phyloP scores from a whole-genome alignment of 75 land plant species.

The Picea sitchensis region DNA sequence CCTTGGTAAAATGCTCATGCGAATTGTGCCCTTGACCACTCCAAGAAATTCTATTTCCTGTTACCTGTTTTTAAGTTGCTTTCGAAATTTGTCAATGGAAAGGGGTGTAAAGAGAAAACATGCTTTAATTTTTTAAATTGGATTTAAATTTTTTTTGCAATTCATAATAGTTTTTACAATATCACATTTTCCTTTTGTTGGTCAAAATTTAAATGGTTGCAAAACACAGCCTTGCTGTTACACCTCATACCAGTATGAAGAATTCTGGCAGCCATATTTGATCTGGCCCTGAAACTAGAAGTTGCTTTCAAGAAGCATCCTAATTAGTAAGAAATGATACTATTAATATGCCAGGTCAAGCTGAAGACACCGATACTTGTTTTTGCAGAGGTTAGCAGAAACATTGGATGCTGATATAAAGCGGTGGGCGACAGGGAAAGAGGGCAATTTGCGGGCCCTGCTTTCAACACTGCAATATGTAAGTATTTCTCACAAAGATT shows the following conservation, averaged over 20 bases:
- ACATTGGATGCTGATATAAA: slow-evolving; percentile 76
- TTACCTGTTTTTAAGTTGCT: background rate
- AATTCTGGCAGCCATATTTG: background rate
- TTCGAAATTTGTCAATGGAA: background rate
- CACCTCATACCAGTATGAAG: background rate
- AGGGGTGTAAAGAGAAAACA: background rate
- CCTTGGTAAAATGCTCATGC: background rate
- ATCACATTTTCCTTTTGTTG: background rate
- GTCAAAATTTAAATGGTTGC: background rate
- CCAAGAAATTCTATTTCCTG: background rate
- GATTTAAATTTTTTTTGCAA: background rate
- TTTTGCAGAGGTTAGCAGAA: slow-evolving; percentile 70
- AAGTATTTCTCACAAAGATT: background rate
- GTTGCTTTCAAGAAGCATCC: background rate
- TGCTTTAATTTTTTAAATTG: background rate
- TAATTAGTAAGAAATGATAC: background rate
- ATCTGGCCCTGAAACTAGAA: background rate
- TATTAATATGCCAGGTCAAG: background rate
- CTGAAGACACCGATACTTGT: background rate
- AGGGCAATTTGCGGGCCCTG: slow-evolving; percentile 91
- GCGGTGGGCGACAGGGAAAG: slow-evolving; percentile 91
- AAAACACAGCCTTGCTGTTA: background rate
- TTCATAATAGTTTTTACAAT: background rate
- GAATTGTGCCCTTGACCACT: background rate
- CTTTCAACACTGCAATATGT: slow-evolving; percentile 90